These are phyloP conservation scores for Coleophoma crateriformis DNA, from an alignment of 2,329 filamentous ascomycete species.

Conservation along the genomic window DNA sequence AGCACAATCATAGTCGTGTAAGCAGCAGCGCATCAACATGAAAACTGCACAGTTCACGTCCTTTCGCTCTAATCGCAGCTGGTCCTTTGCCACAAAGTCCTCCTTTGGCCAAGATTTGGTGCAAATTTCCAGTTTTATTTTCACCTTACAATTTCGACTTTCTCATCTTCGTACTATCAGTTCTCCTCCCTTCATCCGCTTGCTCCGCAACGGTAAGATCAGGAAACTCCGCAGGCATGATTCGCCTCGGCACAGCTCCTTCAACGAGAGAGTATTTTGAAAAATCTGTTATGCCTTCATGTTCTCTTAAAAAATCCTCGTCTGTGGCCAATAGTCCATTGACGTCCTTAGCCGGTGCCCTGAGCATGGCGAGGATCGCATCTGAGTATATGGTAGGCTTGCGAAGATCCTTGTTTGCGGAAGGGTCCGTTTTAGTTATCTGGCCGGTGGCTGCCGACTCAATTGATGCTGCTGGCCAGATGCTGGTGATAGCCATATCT, in stretches of 20 bases:
- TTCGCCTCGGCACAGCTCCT: slow-evolving; percentile 60
- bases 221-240: slow-evolving; percentile 68
- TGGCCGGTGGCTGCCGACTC: slow-evolving; percentile 68
- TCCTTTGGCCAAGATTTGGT: too few relatives aligned
- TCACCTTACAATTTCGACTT: slow-evolving; percentile 9
- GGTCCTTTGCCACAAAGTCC: too few relatives aligned
- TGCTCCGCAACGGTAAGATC: slow-evolving; percentile 70
- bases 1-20: too few relatives aligned
- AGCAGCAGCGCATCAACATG: too few relatives aligned
- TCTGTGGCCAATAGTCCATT: slow-evolving; percentile 72
- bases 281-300: slow-evolving; percentile 64
- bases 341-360: slow-evolving; percentile 50
- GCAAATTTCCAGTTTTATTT: too few relatives aligned
- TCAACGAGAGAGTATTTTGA: slow-evolving; percentile 64
- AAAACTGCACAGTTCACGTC: too few relatives aligned
- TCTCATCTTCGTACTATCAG: slow-evolving; percentile 52
- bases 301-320: slow-evolving; percentile 70
- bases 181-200: slow-evolving; percentile 68
- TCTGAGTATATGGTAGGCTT: slow-evolving; percentile 73
- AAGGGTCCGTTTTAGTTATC: slow-evolving; percentile 37
- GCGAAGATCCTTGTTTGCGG: slow-evolving; percentile 53
- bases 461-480: slow-evolving; percentile 77
- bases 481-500: slow-evolving; percentile 71
- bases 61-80: too few relatives aligned
- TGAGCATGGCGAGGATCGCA: slow-evolving; percentile 68